phyloP scores from a whole-genome alignment of 2,329 filamentous ascomycete species.

The Cercospora sp. region DNA sequence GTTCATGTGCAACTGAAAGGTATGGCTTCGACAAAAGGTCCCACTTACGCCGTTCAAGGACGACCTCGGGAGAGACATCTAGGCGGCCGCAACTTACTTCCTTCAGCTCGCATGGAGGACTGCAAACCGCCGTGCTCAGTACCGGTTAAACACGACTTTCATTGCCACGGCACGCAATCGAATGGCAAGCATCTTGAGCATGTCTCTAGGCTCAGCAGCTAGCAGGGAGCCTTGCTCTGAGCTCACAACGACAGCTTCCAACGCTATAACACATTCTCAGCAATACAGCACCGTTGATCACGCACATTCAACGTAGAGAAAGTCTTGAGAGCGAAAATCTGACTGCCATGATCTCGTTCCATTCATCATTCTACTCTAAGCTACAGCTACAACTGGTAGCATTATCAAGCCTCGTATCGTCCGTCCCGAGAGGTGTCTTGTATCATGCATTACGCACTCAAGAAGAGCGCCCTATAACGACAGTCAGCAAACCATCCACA shows the following conservation, averaged over 20 bases:
- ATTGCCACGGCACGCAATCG: not conserved
- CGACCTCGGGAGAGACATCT: no score
- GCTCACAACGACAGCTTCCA: not conserved
- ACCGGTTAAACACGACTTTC: no score
- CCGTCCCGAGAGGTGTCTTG: not conserved
- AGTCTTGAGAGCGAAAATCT: not conserved
- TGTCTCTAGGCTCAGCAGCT: not conserved
- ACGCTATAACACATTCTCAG: no score
- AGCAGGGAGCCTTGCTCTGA: not conserved
- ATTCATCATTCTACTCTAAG: not conserved
- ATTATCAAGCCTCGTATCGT: not conserved
- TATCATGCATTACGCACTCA: not conserved
- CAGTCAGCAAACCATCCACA: not conserved
- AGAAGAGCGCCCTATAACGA: conserved; percentile 10
- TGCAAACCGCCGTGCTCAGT: not conserved
- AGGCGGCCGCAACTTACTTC: no score
- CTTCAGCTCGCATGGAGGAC: not conserved
- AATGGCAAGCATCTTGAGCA: not conserved
- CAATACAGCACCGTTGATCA: not conserved
- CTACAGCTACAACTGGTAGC: conserved; percentile 6
- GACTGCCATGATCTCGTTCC: not conserved
- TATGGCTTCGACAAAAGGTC: no score
- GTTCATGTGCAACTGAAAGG: no score
- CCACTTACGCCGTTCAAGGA: no score
- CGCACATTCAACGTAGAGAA: not conserved